Evolutionary conservation across 2,329 filamentous ascomycete genomes (phyloP).

Genomic region (Aspergillus ustus): DNA sequence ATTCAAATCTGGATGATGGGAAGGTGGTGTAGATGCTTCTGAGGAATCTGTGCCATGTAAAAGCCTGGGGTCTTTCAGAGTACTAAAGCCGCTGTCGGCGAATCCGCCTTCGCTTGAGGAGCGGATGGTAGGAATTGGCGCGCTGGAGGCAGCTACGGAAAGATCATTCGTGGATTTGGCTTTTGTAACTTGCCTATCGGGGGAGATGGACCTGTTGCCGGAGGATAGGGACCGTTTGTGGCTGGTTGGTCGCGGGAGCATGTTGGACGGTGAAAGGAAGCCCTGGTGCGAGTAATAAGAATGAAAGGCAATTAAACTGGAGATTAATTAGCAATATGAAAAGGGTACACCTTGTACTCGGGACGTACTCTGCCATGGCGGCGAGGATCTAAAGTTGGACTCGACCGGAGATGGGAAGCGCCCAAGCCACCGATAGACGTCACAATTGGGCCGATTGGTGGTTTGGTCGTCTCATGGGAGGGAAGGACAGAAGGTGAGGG

Average conservation of each 20-base stretch:
- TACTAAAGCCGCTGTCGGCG: conserved; percentile 49
- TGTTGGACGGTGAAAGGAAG: conserved; percentile 43
- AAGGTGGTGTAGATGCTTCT: conserved; percentile 37
- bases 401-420: conserved; percentile 26
- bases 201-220: conserved; percentile 39
- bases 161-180: conserved; percentile 52
- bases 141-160: conserved; percentile 37
- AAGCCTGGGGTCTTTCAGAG: conserved; percentile 51
- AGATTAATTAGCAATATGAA: conserved; percentile 19
- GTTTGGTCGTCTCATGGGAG: conserved; percentile 24
- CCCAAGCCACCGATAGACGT: conserved; percentile 19
- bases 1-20: conserved; percentile 64
- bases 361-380: conserved; percentile 47
- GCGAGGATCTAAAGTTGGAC: conserved; percentile 20
- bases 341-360: neutral
- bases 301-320: conserved; percentile 46
- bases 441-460: conserved; percentile 23
- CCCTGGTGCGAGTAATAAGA: conserved; percentile 40
- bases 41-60: conserved; percentile 42
- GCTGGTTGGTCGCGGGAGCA: conserved; percentile 40
- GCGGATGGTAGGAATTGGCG: conserved; percentile 28
- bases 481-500: conserved; percentile 16
- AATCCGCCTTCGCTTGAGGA: conserved; percentile 37
- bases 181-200: conserved; percentile 46
- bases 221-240: conserved; percentile 46